Percentiles rank a stretch among this genome's conserved stretches.
Conservation (phyloP, 2,329 filamentous ascomycete species). For the Colletotrichum chrysophilum region DNA sequence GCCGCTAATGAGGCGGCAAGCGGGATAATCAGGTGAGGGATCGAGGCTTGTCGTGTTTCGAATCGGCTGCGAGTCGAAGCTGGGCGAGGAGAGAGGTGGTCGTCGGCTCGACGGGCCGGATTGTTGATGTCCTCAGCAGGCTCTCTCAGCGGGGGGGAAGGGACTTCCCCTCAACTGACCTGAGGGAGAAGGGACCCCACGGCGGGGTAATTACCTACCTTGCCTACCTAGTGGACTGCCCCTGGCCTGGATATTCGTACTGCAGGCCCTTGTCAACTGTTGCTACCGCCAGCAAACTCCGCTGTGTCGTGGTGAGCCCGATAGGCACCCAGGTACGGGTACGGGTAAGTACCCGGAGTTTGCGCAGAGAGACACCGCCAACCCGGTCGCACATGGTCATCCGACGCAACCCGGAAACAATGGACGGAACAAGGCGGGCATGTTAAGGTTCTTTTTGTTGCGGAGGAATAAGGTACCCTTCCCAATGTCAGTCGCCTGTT, state of each 20-base stretch:
- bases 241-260: not conserved
- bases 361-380: not conserved
- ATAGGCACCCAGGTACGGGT: not conserved
- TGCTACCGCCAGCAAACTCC: not conserved
- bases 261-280: not conserved
- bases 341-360: not conserved
- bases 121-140: slow-evolving; percentile 20
- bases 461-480: not conserved
- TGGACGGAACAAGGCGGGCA: not conserved
- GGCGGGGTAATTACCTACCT: slow-evolving; percentile 17
- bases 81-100: not conserved
- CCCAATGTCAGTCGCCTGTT: not conserved
- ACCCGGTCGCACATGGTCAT: not conserved
- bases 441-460: not conserved
- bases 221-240: not conserved
- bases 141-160: not conserved
- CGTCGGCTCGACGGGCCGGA: slow-evolving; percentile 40
- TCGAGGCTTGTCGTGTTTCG: slow-evolving; percentile 14
- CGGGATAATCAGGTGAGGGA: slow-evolving; percentile 7
- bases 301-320: not conserved
- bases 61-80: not conserved
- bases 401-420: not conserved
- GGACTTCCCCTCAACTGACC: not conserved
- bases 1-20: not conserved
- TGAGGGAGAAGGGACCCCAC: slow-evolving; percentile 15